Percentiles rank a stretch among this genome's conserved stretches.
Evolutionary conservation across 2,329 filamentous ascomycete genomes (phyloP).

Genomic region (Diplodia seriata): DNA sequence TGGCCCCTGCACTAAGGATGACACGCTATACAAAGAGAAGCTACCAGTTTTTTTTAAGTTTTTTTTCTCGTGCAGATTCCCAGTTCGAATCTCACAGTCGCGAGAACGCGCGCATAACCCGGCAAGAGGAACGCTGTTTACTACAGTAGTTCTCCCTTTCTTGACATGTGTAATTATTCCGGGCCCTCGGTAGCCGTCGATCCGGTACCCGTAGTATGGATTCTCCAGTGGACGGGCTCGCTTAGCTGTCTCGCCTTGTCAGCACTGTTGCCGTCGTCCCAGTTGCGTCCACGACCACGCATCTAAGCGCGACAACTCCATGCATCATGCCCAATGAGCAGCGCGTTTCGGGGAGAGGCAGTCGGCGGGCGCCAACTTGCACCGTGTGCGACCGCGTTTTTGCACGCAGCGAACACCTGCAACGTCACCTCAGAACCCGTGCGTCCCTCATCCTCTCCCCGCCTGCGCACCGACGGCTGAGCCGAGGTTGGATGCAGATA

Average conservation of each 20-base stretch:
- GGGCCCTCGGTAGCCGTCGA: background rate
- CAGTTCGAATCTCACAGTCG: background rate
- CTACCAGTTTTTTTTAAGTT: slow-evolving; percentile 32
- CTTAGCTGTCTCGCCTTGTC: slow-evolving; percentile 7
- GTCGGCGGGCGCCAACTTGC: slow-evolving; percentile 10
- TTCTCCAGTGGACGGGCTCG: background rate
- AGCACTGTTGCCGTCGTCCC: background rate
- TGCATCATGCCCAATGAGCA: slow-evolving; percentile 2
- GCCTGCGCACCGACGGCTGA: slow-evolving; percentile 36
- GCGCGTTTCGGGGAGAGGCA: slow-evolving; percentile 12
- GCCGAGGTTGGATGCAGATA: slow-evolving; percentile 13
- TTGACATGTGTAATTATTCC: background rate
- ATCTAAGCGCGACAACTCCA: background rate
- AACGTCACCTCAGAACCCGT: slow-evolving; percentile 35
- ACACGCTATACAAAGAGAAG: slow-evolving; percentile 30
- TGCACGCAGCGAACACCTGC: slow-evolving; percentile 21
- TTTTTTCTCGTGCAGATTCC: no score
- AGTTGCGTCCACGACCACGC: background rate
- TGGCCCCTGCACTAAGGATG: slow-evolving; percentile 74
- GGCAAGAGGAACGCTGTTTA: background rate
- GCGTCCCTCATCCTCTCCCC: slow-evolving; percentile 34
- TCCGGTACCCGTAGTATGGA: background rate
- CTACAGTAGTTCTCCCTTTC: background rate
- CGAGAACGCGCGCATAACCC: background rate
- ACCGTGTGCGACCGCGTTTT: slow-evolving; percentile 18